phyloP scores from a whole-genome alignment of 2,329 filamentous ascomycete genomes.

The Epichloe hybrida region DNA sequence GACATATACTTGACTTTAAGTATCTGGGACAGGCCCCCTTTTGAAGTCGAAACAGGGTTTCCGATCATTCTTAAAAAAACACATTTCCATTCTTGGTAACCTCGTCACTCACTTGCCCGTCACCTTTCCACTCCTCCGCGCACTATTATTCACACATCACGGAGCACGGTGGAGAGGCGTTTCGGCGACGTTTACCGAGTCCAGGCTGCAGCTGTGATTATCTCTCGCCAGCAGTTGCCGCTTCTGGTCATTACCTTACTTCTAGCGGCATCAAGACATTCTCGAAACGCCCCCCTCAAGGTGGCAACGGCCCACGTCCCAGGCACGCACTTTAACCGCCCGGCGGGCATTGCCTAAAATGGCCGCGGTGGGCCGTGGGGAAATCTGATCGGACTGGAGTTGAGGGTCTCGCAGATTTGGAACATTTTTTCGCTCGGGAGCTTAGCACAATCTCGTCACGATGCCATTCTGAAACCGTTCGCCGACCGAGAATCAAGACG shows the following conservation, averaged over 20 bases:
- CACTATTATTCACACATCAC: background rate
- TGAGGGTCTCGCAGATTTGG: no score
- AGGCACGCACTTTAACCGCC: background rate
- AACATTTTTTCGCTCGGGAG: no score
- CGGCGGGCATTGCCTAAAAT: constrained; percentile 2
- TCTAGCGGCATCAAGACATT: background rate
- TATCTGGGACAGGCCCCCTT: background rate
- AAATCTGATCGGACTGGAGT: background rate
- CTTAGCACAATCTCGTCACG: no score
- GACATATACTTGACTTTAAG: background rate
- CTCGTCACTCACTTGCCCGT: background rate
- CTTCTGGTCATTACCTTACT: background rate
- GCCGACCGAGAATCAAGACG: no score
- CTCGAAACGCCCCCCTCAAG: background rate
- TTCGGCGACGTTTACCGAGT: constrained; percentile 4
- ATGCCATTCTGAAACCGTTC: no score
- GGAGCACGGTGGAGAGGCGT: constrained; percentile 1
- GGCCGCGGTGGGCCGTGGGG: background rate
- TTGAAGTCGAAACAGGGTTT: background rate
- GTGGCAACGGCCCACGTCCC: background rate
- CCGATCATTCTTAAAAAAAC: background rate
- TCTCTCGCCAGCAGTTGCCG: constrained; percentile 2
- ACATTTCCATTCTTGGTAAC: background rate
- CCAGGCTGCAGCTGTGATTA: background rate
- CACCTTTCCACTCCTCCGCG: background rate